phyloP scores from a whole-genome alignment of 345 rosid species.

The Lumnitzera racemosa region DNA sequence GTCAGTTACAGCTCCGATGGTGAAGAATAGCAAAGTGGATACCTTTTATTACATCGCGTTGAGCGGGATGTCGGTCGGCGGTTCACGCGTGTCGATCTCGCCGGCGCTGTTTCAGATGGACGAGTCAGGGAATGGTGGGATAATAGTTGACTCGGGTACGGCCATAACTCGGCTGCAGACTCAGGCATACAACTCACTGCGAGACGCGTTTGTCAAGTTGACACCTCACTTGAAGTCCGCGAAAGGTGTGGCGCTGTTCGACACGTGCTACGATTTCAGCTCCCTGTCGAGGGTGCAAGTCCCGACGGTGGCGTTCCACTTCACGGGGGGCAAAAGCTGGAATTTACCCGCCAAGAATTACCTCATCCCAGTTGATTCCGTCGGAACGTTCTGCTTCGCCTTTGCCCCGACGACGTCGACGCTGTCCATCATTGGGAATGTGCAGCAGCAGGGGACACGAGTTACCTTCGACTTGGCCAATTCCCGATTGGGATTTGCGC shows the following conservation, averaged over 20 bases:
- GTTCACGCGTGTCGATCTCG: slow-evolving; percentile 44
- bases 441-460: slow-evolving; percentile 95
- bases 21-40: slow-evolving; percentile 49
- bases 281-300: slow-evolving; percentile 50
- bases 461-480: slow-evolving; percentile 70
- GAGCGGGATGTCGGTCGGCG: slow-evolving; percentile 84
- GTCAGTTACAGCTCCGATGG: slow-evolving; percentile 52
- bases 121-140: slow-evolving; percentile 70
- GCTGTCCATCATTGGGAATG: slow-evolving; percentile 84
- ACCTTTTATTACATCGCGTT: slow-evolving; percentile 85
- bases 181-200: slow-evolving; percentile 63
- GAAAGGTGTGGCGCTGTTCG: slow-evolving; percentile 60
- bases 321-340: slow-evolving; percentile 45
- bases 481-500: slow-evolving; percentile 53
- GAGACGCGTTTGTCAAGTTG: slow-evolving; percentile 57
- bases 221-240: slow-evolving; percentile 30
- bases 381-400: slow-evolving; percentile 84
- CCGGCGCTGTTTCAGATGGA: slow-evolving; percentile 52
- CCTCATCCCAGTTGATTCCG: slow-evolving; percentile 57
- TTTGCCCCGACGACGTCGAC: slow-evolving; percentile 86
- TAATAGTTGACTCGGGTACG: slow-evolving; percentile 88
- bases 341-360: slow-evolving; percentile 75
- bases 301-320: slow-evolving; percentile 72
- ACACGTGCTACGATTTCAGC: slow-evolving; percentile 85
- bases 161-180: slow-evolving; percentile 80